Base-by-base conservation (phyloP, 495 filamentous ascomycete genomes). In the Penicillium coprophilum region DNA sequence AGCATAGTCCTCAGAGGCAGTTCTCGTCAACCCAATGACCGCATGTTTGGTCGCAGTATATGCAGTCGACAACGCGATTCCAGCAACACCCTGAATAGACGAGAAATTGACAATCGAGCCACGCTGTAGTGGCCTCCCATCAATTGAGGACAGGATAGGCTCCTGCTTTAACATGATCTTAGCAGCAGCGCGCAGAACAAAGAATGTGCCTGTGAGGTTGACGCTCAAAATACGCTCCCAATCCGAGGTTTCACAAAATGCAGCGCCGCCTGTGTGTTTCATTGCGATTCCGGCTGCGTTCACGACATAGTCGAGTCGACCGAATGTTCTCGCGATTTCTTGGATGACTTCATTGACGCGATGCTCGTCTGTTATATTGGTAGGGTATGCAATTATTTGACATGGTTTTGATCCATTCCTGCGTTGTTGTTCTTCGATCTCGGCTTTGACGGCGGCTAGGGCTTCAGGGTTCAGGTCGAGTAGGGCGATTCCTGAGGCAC, bases 41-140 rank as follows among this genome's bases (percentile, higher is more conserved):
- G 69, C 72, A 24, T 71, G 67, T 55, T 77, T 74, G 1, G 59
- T 63, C 0, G 66, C 65, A 4, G 67, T 68, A 50, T 77, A 77
- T 4, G 67, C 68, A 5, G 68, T 70, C 38, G 61, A 63, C 12
- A 61, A 31, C 0, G 74, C 62, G 1, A 71, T 60, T 0, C 69
- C 50, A 4, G 68, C 55, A 23, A 69, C 61, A 0, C 75, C 76
- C 23, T 70, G 67, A 6, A 68, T 68, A 6, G 76, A 80, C 5
- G 77, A 74, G 51, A 80, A 73, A 51, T 77, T 78, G 32, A 80
- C 71, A 38, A 78, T 68, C 2, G 69, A 68, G 1, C 75, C 73
- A 8, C 68, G 63, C 39, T 59, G 55, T 2, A 64, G 43, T 8
- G 58, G 47, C 21, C 62, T 61, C 0, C 66, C 63, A 49, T 69